Conservation (phyloP, 208 protist species). For the Acanthamoeba healyi region DNA sequence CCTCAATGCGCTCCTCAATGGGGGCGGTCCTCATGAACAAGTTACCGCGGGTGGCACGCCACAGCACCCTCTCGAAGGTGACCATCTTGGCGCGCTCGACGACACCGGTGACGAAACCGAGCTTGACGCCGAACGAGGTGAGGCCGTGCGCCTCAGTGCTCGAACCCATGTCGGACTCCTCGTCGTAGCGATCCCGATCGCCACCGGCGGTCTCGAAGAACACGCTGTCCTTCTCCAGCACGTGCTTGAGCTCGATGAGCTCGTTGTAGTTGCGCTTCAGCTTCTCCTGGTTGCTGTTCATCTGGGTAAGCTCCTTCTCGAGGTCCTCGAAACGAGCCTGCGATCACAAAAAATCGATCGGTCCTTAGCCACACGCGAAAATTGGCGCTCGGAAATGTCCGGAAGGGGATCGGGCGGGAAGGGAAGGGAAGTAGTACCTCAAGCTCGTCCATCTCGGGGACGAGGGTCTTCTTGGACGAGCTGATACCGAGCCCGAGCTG, state of each 20-base stretch:
- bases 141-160: background rate
- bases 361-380: constrained; percentile 29
- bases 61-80: constrained; percentile 96
- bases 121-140: constrained; percentile 58
- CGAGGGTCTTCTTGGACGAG: background rate
- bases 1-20: constrained; percentile 95
- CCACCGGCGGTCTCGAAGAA: constrained; percentile 86
- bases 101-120: constrained; percentile 96
- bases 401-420: background rate
- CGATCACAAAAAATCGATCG: background rate
- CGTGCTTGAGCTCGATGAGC: constrained; percentile 88
- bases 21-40: constrained; percentile 93
- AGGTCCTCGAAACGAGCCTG: constrained; percentile 81
- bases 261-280: constrained; percentile 89
- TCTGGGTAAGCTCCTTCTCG: constrained; percentile 94
- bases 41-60: constrained; percentile 97
- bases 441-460: constrained; percentile 85
- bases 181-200: background rate
- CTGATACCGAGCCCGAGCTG: background rate
- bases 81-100: constrained; percentile 93
- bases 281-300: constrained; percentile 91
- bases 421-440: constrained; percentile 59
- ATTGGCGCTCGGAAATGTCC: background rate
- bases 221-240: constrained; percentile 84
- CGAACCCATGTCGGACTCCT: constrained; percentile 29